Base-by-base conservation (phyloP, 2,329 filamentous ascomycete genomes). In the Lomentospora prolificans region DNA sequence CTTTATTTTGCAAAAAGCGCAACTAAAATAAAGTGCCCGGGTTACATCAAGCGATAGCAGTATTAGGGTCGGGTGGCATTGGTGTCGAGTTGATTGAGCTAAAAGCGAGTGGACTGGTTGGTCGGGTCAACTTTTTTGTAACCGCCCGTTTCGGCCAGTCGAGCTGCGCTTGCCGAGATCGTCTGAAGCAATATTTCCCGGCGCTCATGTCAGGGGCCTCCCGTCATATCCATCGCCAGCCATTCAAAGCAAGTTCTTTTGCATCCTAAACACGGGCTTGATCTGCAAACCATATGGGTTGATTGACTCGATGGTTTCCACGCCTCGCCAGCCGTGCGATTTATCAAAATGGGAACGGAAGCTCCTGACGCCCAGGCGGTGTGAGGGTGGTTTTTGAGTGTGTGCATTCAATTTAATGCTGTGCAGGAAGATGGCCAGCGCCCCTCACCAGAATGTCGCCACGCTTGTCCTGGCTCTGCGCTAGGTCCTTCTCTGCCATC, bases 101-200 rank as follows among this genome's bases (percentile, higher is more conserved):
- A 44, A 22, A 48, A 22, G 36, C 28, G 8, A 28, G 36, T 22
- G 24, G 52, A 54, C 52, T 54, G 36, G 36, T 46, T 44, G 36
- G 27, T 54, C 36, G 52, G 52, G 14, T 46, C 36, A 30, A 46
- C 44, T 14, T 54, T 54, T 54, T 54, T 17, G 30, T 28, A 46
- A 54, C 52, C 52, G n/a, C 51, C 52, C 52, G 52, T 54, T 54
- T 54, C 52, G 52, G 52, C 36, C 36, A 44, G 6, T 46, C 24
- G 27, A 27, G 24, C 36, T 54, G 39, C 36, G 22, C 14, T 44
- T 27, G 51, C 51, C 51, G 30, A 53, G 36, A 27, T 54, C 24
- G 22, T 54, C 46, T 54, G 22, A 44, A 54, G 44, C 44, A 48
- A 48, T 48, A 25, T 22, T 25, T 48, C 44, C 44, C 44, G 17